These are phyloP conservation scores for Clitocybe nebularis DNA, from an alignment of 1,284 basidiomycete species.

Conservation along the genomic window DNA sequence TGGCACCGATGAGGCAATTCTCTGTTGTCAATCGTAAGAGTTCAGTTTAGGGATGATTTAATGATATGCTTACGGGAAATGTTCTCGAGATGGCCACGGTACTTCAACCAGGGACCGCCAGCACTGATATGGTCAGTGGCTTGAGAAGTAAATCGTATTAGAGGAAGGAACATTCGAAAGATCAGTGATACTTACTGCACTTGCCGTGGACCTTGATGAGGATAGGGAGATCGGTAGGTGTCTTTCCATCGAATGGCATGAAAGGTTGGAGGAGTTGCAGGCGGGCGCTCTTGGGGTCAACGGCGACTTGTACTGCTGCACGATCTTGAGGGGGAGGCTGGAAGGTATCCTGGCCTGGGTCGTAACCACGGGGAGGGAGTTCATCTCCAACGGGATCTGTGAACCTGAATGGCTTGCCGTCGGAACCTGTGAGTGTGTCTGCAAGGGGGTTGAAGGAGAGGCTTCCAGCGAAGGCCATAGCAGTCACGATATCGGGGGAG, in stretches of 20 bases:
- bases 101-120: slow-evolving; percentile 99
- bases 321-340: slow-evolving; percentile 91
- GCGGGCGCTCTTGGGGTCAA: slow-evolving; percentile 88
- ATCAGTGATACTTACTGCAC: slow-evolving; percentile 69
- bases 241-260: slow-evolving; percentile 90
- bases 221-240: slow-evolving; percentile 85
- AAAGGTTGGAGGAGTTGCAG: slow-evolving; percentile 94
- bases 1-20: slow-evolving; percentile 96
- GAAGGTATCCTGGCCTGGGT: slow-evolving; percentile 97
- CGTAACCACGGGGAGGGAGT: slow-evolving; percentile 93
- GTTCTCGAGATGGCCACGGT: slow-evolving; percentile 98
- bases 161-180: slow-evolving; percentile 3
- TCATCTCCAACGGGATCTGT: slow-evolving; percentile 85
- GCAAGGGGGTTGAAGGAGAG: slow-evolving; percentile 97
- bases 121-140: slow-evolving; percentile 89
- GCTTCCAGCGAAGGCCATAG: slow-evolving; percentile 91
- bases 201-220: slow-evolving; percentile 99
- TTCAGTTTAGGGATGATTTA: background rate
- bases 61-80: slow-evolving; percentile 75
- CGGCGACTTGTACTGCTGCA: slow-evolving; percentile 79
- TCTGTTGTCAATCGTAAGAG: slow-evolving; percentile 40
- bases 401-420: slow-evolving; percentile 99
- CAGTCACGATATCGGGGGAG: slow-evolving; percentile 97
- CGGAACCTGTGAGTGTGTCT: slow-evolving; percentile 83
- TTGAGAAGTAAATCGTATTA: slow-evolving; percentile 22